Percentiles rank a stretch among this genome's conserved stretches.
Conservation (phyloP, 1,284 basidiomycete genomes). For the Cutaneotrichosporon cyanovorans region DNA sequence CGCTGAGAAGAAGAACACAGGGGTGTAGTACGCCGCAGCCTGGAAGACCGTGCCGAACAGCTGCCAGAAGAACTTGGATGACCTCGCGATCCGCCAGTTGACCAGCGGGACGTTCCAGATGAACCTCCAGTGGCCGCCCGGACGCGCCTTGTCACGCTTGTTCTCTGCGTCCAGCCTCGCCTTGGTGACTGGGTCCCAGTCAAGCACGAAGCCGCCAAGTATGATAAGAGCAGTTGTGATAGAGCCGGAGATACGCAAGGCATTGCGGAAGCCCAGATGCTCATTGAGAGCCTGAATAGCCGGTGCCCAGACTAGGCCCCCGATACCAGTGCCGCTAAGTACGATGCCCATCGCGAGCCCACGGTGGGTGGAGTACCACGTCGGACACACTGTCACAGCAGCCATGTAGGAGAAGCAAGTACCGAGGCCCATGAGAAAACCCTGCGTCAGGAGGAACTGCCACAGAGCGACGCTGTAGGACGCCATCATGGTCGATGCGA, state of each 20-base stretch:
- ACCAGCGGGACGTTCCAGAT: conserved; percentile 22
- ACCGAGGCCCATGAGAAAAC: conserved; percentile 23
- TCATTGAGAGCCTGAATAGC: conserved; percentile 21
- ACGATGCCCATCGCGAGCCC: conserved; percentile 33
- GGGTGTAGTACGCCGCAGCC: conserved; percentile 29
- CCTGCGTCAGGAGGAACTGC: conserved; percentile 31
- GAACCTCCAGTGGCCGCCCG: not conserved
- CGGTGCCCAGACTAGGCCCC: conserved; percentile 29
- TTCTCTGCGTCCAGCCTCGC: conserved; percentile 14
- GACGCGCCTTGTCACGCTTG: not conserved
- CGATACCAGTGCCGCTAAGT: conserved; percentile 29
- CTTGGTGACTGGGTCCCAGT: conserved; percentile 26
- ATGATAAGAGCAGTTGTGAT: conserved; percentile 15
- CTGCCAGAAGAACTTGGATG: conserved; percentile 20
- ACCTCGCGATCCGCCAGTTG: conserved; percentile 24
- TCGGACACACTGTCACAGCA: conserved; percentile 27
- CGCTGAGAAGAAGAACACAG: conserved; percentile 32
- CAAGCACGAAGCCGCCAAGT: conserved; percentile 12
- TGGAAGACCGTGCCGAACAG: conserved; percentile 19
- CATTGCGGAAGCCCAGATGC: conserved; percentile 21
- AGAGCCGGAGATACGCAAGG: conserved; percentile 22
- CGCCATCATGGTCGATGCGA: conserved; percentile 17
- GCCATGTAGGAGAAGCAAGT: conserved; percentile 30
- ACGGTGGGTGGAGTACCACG: conserved; percentile 23
- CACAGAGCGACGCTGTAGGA: conserved; percentile 21